These are phyloP conservation scores for Sporothrix euskadiensis DNA, from an alignment of 2,329 filamentous ascomycete genomes.

Conservation along the genomic window DNA sequence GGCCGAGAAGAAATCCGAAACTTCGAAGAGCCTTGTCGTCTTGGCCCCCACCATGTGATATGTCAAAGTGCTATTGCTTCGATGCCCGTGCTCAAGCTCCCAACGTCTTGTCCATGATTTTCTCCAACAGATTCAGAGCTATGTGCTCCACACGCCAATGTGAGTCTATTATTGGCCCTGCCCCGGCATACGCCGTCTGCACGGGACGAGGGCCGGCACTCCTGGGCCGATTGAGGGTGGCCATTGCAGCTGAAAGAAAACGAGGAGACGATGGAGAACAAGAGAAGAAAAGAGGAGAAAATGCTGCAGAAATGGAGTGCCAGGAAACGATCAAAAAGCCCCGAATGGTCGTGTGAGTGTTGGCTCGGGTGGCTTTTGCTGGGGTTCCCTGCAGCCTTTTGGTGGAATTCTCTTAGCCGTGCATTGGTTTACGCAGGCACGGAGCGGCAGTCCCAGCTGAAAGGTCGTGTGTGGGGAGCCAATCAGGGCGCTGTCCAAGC, in stretches of 20 bases:
- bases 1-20: not conserved
- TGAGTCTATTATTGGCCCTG: not conserved
- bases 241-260: slow-evolving; percentile 21
- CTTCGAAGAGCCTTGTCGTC: not conserved
- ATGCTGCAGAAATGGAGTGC: not conserved
- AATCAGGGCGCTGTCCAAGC: slow-evolving; percentile 19
- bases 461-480: slow-evolving; percentile 7
- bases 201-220: not conserved
- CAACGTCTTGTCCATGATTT: not conserved
- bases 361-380: not conserved
- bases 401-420: not conserved
- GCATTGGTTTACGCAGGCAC: not conserved
- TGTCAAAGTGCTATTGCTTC: not conserved
- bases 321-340: not conserved
- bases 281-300: not conserved
- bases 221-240: slow-evolving; percentile 18
- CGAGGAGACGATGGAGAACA: not conserved
- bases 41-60: not conserved
- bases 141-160: not conserved
- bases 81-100: not conserved
- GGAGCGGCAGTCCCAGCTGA: slow-evolving; percentile 18
- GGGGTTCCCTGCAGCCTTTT: not conserved
- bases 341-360: not conserved
- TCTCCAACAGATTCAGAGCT: not conserved
- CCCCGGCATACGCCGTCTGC: not conserved